Evolutionary conservation across 257 asterid species (phyloP), one percentile per base, ranked within the genome.

Genomic region (Lantana camara): DNA sequence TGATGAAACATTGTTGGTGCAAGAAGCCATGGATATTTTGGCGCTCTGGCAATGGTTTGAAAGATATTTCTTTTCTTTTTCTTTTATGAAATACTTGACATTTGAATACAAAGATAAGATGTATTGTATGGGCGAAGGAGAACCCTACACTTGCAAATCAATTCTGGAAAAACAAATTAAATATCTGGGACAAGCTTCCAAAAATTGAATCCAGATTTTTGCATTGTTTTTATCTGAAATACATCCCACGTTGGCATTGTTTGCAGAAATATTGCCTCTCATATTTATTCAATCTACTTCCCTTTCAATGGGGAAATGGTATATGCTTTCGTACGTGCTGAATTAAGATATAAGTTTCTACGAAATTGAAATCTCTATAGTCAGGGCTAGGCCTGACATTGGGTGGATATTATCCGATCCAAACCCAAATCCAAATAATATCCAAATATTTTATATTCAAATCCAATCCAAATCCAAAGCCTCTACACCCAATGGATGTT

Each of bases 101-200:
- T n/a, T n/a, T n/a, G n/a, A n/a, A n/a, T n/a, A 8, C 3, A 51
- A 75, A 74, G 93, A 89, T 84, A 78, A 78, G 82, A 66, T 35
- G 12, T 5, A 69, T 60, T 19, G 59, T 58, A 29, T 20, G 46
- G 61, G 72, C 62, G 81, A 67, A 79, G 60, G 76, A 80, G 75
- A 79, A 77, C 75, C 77, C 57, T 76, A 69, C 79, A 55, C 5
- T 79, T 66, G 67, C 42, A 29, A 34, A 65, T 57, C 63, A 29
- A 40, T 50, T 41, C 58, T 65, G 61, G 47, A 53, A 53, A 21
- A 4, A 19, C n/a, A n/a, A n/a, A n/a, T n/a, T n/a, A 70, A 81
- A 83, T 80, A 82, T 86, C 92, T 75, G 27, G 11, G n/a, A 55
- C 80, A 79, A 73, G 66, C 80, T 75, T 82, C 95, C 87, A 73